phyloP scores from a whole-genome alignment of 805 yeast species.

The Candida golubevii region DNA sequence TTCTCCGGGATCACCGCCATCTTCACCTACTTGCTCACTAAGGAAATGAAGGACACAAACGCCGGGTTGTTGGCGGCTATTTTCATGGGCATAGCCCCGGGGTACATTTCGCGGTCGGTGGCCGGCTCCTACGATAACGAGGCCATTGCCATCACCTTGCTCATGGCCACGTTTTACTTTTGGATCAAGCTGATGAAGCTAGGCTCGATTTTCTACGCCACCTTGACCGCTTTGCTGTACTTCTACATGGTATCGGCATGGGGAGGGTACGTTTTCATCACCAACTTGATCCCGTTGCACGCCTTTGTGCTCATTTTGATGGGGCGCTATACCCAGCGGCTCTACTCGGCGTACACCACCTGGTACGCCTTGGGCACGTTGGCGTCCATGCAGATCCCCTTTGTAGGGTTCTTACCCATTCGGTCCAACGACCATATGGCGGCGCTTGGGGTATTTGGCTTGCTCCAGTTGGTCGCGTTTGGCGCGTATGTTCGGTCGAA shows the following conservation, averaged over 20 bases:
- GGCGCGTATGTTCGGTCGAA: conserved; percentile 76
- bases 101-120: conserved; percentile 95
- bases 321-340: conserved; percentile 85
- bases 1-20: conserved; percentile 90
- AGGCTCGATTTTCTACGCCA: conserved; percentile 83
- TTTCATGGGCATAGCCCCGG: conserved; percentile 97
- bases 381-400: conserved; percentile 98
- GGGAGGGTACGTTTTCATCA: conserved; percentile 99
- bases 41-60: conserved; percentile 82
- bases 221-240: conserved; percentile 81
- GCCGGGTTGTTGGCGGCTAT: conserved; percentile 92
- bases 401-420: conserved; percentile 95
- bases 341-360: conserved; percentile 89
- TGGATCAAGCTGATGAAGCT: conserved; percentile 94
- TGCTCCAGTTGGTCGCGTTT: conserved; percentile 83
- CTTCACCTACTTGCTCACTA: conserved; percentile 81
- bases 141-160: conserved; percentile 93
- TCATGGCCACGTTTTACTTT: conserved; percentile 91
- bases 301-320: conserved; percentile 83
- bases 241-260: conserved; percentile 99
- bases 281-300: conserved; percentile 94
- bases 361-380: conserved; percentile 98
- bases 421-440: conserved; percentile 98
- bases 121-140: conserved; percentile 99
- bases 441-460: conserved; percentile 94